Evolutionary conservation across 441 rosid genomes (phyloP).

Genomic region (Lepidium campestre): DNA sequence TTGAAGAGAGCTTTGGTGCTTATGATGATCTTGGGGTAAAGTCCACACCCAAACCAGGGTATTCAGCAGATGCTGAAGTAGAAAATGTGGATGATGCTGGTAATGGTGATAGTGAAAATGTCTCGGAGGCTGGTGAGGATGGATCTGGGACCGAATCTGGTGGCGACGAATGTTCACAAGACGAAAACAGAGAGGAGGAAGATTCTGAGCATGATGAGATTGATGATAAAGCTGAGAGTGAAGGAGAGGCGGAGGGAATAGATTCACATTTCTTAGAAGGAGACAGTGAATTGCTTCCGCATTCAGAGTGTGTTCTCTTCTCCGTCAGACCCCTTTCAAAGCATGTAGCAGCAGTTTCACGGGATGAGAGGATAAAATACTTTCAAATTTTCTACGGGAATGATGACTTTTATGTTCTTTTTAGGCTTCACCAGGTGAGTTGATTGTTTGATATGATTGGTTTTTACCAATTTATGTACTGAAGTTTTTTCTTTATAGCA

Average conservation of each 20-base stretch:
- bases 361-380: conserved; percentile 37
- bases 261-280: conserved; percentile 57
- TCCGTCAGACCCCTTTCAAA: conserved; percentile 83
- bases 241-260: conserved; percentile 87
- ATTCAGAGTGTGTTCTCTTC: conserved; percentile 52
- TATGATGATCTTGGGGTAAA: conserved; percentile 50
- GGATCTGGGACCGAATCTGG: conserved; percentile 80
- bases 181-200: conserved; percentile 52
- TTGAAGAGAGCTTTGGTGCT: conserved; percentile 65
- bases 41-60: conserved; percentile 43
- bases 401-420: conserved; percentile 87
- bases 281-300: conserved; percentile 41
- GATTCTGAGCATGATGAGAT: conserved; percentile 64
- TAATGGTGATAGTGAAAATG: conserved; percentile 51
- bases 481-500: background rate
- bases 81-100: conserved; percentile 58
- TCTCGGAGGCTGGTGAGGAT: conserved; percentile 81
- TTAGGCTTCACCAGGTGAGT: conserved; percentile 92
- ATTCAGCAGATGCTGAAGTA: conserved; percentile 51
- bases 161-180: conserved; percentile 77
- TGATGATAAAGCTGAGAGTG: conserved; percentile 90
- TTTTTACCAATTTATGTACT: background rate
- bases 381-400: conserved; percentile 78
- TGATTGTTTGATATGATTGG: background rate
- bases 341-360: conserved; percentile 44